These are phyloP conservation scores for Leptodermis oblonga DNA, from an alignment of 257 asterid species.

Conservation along the genomic window DNA sequence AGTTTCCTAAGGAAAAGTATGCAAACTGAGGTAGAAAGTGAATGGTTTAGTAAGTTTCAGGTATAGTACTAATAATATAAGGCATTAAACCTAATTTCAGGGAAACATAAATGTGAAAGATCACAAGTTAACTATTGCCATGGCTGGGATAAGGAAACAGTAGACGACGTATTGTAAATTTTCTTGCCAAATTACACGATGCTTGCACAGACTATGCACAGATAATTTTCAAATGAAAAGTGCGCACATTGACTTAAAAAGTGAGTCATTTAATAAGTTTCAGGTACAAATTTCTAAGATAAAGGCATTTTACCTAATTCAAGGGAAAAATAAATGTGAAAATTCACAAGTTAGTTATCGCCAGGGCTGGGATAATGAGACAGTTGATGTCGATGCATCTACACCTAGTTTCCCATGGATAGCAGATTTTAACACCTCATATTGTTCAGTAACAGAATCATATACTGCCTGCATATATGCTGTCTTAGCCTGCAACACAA, in stretches of 20 bases:
- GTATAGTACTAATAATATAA: too few species aligned
- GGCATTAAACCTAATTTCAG: too few species aligned
- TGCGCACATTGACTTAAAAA: neutral
- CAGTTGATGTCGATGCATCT: conserved; percentile 57
- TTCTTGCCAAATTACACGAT: neutral
- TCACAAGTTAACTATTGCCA: too few species aligned
- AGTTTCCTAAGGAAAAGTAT: neutral
- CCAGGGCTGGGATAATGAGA: conserved; percentile 82
- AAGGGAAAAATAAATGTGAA: neutral
- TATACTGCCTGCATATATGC: conserved; percentile 46
- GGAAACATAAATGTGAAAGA: too few species aligned
- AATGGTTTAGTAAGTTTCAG: too few species aligned
- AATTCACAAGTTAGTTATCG: conserved; percentile 28
- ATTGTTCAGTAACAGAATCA: conserved; percentile 64
- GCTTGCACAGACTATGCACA: neutral
- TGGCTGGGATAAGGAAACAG: too few species aligned
- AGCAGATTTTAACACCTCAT: conserved; percentile 64
- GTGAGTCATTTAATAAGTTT: neutral
- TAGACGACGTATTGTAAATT: neutral
- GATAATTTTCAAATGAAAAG: neutral
- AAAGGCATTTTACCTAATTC: conserved; percentile 11
- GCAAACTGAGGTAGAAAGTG: neutral
- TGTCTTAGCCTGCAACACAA: conserved; percentile 55
- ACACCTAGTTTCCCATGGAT: conserved; percentile 71
- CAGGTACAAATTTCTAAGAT: neutral